Evolutionary conservation across 2,329 filamentous ascomycete species (phyloP).

Genomic region (Trichoderma koningiopsis): DNA sequence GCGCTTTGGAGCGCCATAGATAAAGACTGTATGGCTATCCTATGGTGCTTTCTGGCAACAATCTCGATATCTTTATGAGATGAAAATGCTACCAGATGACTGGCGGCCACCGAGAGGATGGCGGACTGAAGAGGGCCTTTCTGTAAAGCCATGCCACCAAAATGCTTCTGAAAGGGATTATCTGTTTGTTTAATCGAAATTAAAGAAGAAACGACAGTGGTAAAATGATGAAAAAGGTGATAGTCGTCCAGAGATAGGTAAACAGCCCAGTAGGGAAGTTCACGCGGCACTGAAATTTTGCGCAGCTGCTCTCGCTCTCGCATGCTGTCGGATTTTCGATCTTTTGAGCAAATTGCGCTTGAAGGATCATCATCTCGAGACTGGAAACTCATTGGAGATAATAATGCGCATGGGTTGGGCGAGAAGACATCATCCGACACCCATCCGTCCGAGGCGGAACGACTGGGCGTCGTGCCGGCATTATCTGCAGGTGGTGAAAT

Average conservation of each 20-base stretch:
- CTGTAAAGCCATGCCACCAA: background rate
- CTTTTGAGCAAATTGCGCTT: background rate
- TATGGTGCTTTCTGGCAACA: background rate
- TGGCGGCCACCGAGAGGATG: background rate
- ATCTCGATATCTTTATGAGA: background rate
- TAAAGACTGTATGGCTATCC: background rate
- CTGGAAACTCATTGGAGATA: background rate
- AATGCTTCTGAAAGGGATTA: background rate
- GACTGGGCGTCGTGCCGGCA: background rate
- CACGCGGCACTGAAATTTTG: background rate
- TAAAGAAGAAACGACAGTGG: background rate
- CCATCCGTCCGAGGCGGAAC: background rate
- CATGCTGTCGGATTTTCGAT: background rate
- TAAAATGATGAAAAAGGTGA: slow-evolving; percentile 8
- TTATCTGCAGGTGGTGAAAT: background rate
- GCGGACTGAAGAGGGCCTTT: background rate
- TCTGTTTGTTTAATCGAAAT: background rate
- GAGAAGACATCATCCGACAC: background rate
- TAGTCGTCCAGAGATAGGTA: background rate
- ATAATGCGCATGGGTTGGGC: background rate
- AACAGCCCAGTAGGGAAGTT: background rate
- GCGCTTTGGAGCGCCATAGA: background rate
- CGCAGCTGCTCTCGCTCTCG: background rate
- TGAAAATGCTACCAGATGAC: background rate
- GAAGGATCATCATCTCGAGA: background rate